Conservation (phyloP, 2,329 filamentous ascomycete species). For the Diplodia sapinea region DNA sequence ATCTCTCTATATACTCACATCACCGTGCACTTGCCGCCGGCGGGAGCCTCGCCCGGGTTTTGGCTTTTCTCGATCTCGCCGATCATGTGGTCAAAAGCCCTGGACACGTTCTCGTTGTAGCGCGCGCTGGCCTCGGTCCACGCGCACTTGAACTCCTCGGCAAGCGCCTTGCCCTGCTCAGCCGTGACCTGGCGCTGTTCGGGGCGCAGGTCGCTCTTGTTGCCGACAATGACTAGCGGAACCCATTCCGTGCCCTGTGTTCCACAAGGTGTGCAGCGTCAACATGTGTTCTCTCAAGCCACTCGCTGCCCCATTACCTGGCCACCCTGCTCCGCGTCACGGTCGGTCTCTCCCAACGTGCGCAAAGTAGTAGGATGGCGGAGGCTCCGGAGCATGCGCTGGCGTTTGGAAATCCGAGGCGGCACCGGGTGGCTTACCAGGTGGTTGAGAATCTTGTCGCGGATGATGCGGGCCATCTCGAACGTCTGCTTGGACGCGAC, state of each 20-base stretch:
- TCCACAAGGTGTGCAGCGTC: not conserved
- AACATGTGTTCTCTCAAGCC: not conserved
- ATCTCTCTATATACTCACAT: conserved; percentile 67
- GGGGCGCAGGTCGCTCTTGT: conserved; percentile 92
- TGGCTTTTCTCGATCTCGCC: conserved; percentile 93
- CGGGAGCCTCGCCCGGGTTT: conserved; percentile 83
- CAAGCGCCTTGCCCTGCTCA: conserved; percentile 83
- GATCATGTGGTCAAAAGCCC: conserved; percentile 93
- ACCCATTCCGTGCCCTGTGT: conserved; percentile 87
- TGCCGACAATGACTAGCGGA: conserved; percentile 92
- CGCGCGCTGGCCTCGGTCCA: conserved; percentile 95
- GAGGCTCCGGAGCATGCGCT: conserved; percentile 1
- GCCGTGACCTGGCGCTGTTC: conserved; percentile 90
- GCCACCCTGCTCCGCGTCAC: not conserved
- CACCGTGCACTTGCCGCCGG: conserved; percentile 78
- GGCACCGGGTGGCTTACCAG: conserved; percentile 63
- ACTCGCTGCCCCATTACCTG: not conserved
- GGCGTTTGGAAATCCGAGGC: not conserved
- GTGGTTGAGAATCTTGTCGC: conserved; percentile 97
- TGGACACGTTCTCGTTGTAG: conserved; percentile 91
- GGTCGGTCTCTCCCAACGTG: not conserved
- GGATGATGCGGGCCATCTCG: conserved; percentile 95
- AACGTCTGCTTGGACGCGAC: conserved; percentile 92
- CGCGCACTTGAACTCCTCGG: conserved; percentile 86
- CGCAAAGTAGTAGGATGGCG: too few relatives aligned